These are phyloP conservation scores for Penicillium pancosmium DNA, from an alignment of 495 filamentous ascomycete species.

Conservation along the genomic window DNA sequence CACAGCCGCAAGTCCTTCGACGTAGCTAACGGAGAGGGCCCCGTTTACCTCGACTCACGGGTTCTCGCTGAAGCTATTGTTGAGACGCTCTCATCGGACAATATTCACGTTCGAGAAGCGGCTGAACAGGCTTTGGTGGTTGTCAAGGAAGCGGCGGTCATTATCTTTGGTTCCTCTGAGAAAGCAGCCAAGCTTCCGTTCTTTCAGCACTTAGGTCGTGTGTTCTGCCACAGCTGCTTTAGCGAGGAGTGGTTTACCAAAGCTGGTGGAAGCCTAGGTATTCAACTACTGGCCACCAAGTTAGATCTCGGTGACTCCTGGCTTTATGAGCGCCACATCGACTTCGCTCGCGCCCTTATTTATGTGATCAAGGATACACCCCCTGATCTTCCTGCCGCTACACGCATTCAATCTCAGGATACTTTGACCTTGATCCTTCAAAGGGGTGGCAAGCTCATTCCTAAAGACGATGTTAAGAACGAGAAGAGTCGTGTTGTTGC, in stretches of 20 bases:
- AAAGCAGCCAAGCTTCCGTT: conserved; percentile 73
- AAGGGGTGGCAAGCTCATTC: conserved; percentile 70
- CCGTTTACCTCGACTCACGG: conserved; percentile 79
- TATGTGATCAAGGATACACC: conserved; percentile 99
- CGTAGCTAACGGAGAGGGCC: conserved; percentile 82
- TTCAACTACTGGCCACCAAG: conserved; percentile 77
- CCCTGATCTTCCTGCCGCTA: conserved; percentile 83
- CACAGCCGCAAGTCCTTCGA: conserved; percentile 76
- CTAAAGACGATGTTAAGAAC: conserved; percentile 75
- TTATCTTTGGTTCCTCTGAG: conserved; percentile 76
- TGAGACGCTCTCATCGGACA: conserved; percentile 84
- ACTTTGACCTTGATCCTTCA: conserved; percentile 78
- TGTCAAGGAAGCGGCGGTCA: conserved; percentile 74
- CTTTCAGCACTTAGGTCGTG: conserved; percentile 76
- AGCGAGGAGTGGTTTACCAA: conserved; percentile 99
- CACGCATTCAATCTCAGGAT: conserved; percentile 75
- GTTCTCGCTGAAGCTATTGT: conserved; percentile 86
- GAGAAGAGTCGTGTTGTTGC: conserved; percentile 66
- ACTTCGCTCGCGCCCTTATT: conserved; percentile 83
- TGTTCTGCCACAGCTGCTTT: conserved; percentile 91
- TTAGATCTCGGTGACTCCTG: conserved; percentile 82
- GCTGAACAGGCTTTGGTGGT: conserved; percentile 75
- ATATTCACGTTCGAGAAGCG: conserved; percentile 75
- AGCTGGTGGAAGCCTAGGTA: conserved; percentile 85
- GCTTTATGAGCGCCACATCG: conserved; percentile 76